phyloP scores from a whole-genome alignment of 768 basidiomycete genomes.

The Tulasnella sp. region DNA sequence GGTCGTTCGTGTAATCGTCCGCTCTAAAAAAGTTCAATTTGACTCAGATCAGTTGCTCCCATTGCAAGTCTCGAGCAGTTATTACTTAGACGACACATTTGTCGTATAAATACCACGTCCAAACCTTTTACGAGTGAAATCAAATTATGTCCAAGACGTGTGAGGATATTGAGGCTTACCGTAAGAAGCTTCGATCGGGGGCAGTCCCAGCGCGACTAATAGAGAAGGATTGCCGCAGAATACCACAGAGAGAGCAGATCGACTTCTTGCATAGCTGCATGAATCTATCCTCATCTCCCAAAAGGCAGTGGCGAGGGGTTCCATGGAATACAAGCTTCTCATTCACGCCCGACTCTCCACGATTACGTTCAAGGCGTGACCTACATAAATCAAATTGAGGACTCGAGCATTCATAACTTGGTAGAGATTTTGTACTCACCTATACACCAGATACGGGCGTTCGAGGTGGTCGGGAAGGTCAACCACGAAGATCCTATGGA shows the following conservation, averaged over 20 bases:
- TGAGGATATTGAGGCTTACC: neutral
- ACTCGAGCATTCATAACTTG: too few species aligned
- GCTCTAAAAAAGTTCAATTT: neutral
- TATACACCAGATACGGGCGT: neutral
- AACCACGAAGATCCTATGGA: neutral
- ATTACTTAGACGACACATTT: neutral
- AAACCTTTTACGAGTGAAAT: neutral
- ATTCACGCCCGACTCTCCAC: neutral
- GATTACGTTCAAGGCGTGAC: neutral
- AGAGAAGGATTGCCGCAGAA: constrained; percentile 1
- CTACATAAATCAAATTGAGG: neutral
- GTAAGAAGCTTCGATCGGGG: neutral
- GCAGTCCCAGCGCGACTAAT: neutral
- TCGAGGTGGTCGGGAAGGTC: neutral
- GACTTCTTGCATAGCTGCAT: neutral
- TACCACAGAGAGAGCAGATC: neutral
- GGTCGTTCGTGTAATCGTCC: neutral
- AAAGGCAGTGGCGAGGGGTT: neutral
- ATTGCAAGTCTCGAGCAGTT: neutral
- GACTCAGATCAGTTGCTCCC: neutral
- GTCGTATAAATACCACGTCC: constrained; percentile 1
- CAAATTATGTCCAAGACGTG: neutral
- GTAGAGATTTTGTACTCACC: too few species aligned
- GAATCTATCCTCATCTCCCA: neutral
- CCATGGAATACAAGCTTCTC: neutral